Conservation (phyloP, 352 stramenopile genomes). For the Phytophthora sojae region DNA sequence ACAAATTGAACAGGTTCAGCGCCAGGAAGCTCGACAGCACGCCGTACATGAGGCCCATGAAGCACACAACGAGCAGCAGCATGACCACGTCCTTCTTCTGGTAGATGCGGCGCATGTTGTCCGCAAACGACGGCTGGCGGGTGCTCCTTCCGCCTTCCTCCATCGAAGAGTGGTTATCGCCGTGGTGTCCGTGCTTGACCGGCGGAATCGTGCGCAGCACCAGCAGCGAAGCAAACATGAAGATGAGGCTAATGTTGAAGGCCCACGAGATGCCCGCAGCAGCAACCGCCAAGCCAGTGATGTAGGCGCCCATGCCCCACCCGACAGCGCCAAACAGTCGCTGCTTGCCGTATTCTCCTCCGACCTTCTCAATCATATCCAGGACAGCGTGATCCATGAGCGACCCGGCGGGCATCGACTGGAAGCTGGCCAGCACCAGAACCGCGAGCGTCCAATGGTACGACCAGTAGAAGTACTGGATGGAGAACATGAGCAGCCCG, state of each 20-base stretch:
- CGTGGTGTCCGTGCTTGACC: constrained; percentile 45
- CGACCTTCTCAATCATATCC: constrained; percentile 67
- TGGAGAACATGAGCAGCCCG: constrained; percentile 61
- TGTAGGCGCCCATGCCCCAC: constrained; percentile 61
- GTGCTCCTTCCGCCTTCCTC: constrained; percentile 27
- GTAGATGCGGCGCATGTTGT: constrained; percentile 36
- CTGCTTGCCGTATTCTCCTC: constrained; percentile 86
- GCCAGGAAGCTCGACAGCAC: constrained; percentile 77
- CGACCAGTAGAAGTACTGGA: constrained; percentile 57
- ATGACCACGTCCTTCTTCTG: constrained; percentile 62
- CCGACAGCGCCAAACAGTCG: constrained; percentile 75
- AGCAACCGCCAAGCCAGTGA: constrained; percentile 63
- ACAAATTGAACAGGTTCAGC: constrained; percentile 81
- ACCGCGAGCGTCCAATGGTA: constrained; percentile 57
- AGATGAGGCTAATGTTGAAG: constrained; percentile 69
- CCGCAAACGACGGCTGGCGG: constrained; percentile 22
- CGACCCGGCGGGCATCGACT: constrained; percentile 53
- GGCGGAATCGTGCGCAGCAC: constrained; percentile 60
- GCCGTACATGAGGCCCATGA: constrained; percentile 81
- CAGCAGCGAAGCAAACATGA: constrained; percentile 58
- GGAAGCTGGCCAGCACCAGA: constrained; percentile 63
- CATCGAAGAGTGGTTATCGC: constrained; percentile 32
- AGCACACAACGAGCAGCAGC: constrained; percentile 67
- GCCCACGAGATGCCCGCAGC: constrained; percentile 64
- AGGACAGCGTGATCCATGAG: constrained; percentile 75